Base-by-base conservation (phyloP, 352 stramenopile species). In the Elongisporangium undulatum region DNA sequence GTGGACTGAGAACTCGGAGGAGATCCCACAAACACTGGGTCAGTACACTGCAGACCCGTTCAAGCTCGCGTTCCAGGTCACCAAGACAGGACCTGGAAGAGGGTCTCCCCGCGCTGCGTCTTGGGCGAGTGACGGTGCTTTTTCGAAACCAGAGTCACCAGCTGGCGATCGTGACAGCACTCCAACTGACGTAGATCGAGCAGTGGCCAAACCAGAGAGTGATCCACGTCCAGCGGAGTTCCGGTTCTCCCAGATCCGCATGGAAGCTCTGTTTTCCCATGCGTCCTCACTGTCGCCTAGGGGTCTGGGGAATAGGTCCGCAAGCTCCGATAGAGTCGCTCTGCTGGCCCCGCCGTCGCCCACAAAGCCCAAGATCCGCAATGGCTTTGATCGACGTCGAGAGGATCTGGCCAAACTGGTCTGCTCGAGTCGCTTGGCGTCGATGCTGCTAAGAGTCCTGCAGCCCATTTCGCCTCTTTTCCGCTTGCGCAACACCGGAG, bases 171-270 rank as follows among this genome's bases (percentile, higher is more conserved):
- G 9, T 41, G 29, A 41, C 13, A 41, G 2, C 13, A 15, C 29
- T 13, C 29, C 29, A 15, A 13, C 8, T 41, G 29, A 15, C 2
- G 9, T 4, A 41, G 29, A 13, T 13, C 29, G 29, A 41, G 29
- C 29, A 15, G 8, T 9, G 29, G 13, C 5, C 9, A 41, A 63
- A 23, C 51, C 53, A 49, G 67, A 75, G 20, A 60, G 63, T 4
- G 82, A 92, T 62, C 78, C 82, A 45, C 72, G 80, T 2, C 76
- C 80, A 8, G 64, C 69, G n/a, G 71, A 82, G 49, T 90, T 90
- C 49, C 73, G 80, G 13, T 85, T 83, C 58, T 94, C 85, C 8
- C 70, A 82, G 22, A 92, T 94, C 59, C 75, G 85, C 45, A 87
- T 90, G 76, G 79, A 90, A 49, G 82, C 84, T 41, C 72, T 94